Evolutionary conservation across 371 early-diverging fungal genomes (phyloP), one percentile per base, ranked within the genome.

Genomic region (Capillidium heterosporum): DNA sequence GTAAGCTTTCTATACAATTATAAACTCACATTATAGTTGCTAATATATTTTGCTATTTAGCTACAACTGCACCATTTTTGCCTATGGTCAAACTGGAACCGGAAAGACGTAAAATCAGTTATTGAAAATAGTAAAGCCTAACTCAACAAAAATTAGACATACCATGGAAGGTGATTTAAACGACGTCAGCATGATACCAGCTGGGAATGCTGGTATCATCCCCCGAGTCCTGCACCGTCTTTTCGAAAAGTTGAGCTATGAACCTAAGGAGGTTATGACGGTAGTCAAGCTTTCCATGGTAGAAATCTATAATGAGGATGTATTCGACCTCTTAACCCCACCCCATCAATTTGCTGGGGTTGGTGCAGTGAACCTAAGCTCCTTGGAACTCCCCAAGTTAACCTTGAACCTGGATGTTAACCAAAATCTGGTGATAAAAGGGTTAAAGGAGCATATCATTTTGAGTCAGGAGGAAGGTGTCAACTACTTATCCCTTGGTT

Each of bases 221-320:
- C 93, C 93, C 1, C 80, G 88, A 57, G 76, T 85, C 0, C 75
- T 96, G 53, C 67, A 84, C 56, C 73, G 80, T 31, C 71, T 99
- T 41, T 96, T 95, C 66, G 71, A 78, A 19, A 76, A 76, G 1
- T 68, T 88, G 23, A n/a, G n/a, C n/a, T n/a, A n/a, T n/a, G 75
- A 80, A 29, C 54, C 58, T 19, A 64, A 72, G 47, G 63, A 65
- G 0, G 67, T 78, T 0, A 13, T 32, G 32, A 17, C 21, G 27
- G 88, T 87, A 19, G 91, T 95, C 59, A 87, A 85, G 65, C 82
- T 89, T 24, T 89, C 90, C n/a, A 94, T 82, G 71, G 87, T 98
- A 85, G 99, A 99, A 76, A 93, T 99, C 60, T 99, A 99, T 76
- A 99, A 98, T 89, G 99, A 99, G 63, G 86, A 85, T 66, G 87